Percentiles rank a stretch among this genome's conserved stretches.
Evolutionary conservation across 2,329 filamentous ascomycete species (phyloP).

Genomic region (Fusarium bulbicola): DNA sequence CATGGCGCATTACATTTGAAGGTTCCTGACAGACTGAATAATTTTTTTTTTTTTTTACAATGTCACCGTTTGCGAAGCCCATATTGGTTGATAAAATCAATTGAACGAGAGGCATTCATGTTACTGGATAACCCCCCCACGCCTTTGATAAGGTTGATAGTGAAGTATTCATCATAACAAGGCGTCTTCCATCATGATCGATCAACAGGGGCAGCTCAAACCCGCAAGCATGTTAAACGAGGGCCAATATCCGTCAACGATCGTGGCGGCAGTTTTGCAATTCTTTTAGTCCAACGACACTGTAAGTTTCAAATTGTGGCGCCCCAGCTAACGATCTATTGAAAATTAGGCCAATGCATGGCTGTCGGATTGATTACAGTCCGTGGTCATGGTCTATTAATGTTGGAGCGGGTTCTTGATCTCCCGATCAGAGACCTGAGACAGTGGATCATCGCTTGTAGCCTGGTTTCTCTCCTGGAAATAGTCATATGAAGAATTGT

Average conservation of each 20-base stretch:
- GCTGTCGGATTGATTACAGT: neutral
- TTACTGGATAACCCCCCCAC: neutral
- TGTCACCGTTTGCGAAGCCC: neutral
- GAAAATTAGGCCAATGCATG: slow-evolving; percentile 16
- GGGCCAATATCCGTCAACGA: neutral
- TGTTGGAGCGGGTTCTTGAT: slow-evolving; percentile 15
- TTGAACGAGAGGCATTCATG: neutral
- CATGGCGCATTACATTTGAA: neutral
- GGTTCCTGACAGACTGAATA: neutral
- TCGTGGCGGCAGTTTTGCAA: neutral
- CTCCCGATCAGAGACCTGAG: slow-evolving; percentile 37
- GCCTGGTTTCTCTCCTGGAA: slow-evolving; percentile 1
- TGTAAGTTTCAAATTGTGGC: slow-evolving; percentile 19
- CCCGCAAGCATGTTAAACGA: neutral
- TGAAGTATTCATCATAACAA: neutral
- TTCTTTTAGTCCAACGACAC: neutral
- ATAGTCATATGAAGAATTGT: neutral
- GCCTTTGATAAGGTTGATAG: neutral
- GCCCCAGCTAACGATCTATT: slow-evolving; percentile 14
- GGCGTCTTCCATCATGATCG: neutral
- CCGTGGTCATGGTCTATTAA: neutral
- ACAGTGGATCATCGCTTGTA: slow-evolving; percentile 35
- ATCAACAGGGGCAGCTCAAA: slow-evolving; percentile 8
- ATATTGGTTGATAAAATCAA: neutral
- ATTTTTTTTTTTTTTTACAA: neutral